A percentile compares a stretch with the other conserved stretches of the same genome.
Evolutionary conservation across 805 yeast species (phyloP).

Genomic region (Wickerhamomyces mucosus): DNA sequence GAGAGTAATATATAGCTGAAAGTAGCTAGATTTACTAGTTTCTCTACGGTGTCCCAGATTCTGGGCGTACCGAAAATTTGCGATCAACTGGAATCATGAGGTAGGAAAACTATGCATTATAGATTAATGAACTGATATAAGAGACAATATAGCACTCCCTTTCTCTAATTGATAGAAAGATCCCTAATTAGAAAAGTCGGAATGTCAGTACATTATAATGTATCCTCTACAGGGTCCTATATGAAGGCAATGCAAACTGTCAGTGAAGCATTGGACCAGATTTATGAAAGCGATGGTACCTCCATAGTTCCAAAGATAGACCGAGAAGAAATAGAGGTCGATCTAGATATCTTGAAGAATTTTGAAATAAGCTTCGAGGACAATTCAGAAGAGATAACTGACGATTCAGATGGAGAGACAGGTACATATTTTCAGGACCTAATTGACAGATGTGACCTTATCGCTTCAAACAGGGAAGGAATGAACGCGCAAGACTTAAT

Average conservation of each 20-base stretch:
- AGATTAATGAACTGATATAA: too few species aligned
- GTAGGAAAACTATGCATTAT: too few species aligned
- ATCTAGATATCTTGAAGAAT: conserved; percentile 24
- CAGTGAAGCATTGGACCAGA: conserved; percentile 35
- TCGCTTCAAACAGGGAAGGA: conserved; percentile 26
- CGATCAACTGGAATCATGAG: too few species aligned
- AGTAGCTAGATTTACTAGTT: too few species aligned
- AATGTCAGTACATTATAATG: conserved; percentile 44
- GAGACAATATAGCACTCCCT: too few species aligned
- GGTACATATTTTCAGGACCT: conserved; percentile 9
- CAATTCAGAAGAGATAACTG: conserved; percentile 9
- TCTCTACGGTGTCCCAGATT: too few species aligned
- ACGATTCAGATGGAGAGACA: conserved; percentile 3
- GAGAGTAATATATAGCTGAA: too few species aligned
- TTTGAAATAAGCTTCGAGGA: conserved; percentile 22
- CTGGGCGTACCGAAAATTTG: too few species aligned
- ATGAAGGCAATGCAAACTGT: conserved; percentile 72
- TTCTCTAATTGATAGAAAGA: too few species aligned
- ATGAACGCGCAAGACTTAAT: conserved; percentile 24
- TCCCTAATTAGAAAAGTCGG: too few species aligned
- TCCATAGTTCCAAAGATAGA: conserved; percentile 30
- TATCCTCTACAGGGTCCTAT: conserved; percentile 61
- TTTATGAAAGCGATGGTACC: conserved; percentile 16
- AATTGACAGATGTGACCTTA: conserved; percentile 19
- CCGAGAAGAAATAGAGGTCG: conserved; percentile 27